Evolutionary conservation across 2,329 filamentous ascomycete genomes (phyloP), one percentile per base, ranked within the genome.

Genomic region (Alternaria brassicae): DNA sequence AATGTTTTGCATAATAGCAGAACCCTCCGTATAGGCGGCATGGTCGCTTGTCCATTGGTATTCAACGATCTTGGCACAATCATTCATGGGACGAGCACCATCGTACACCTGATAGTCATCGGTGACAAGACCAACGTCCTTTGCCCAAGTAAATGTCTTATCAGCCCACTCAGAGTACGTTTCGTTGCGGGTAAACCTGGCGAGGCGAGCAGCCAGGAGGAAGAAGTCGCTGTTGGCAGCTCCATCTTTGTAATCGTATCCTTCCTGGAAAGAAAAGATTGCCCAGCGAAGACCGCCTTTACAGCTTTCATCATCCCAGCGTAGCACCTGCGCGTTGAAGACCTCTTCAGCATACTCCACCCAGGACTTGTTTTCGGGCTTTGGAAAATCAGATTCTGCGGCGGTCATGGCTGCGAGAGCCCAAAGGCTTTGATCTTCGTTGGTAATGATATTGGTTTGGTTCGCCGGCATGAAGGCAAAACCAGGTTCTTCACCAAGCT

Each of bases 221-320:
- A 96, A 93, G 75, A 96, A 88, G 12, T 88, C 88, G 30, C 90
- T 90, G 72, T 93, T 94, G 57, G 88, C 87, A 63, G 91, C 83
- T 10, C 86, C 84, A 78, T 93, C 92, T 77, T 92, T 94, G 83
- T 95, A 94, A 67, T 86, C 83, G 72, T 92, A 88, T 12, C 91
- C 91, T 60, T 87, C 88, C 72, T 95, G 93, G 68, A 84, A 86
- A 2, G 83, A 76, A 73, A 88, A 93, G 65, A 96, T 92, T 78
- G 95, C 91, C 90, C 90, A 93, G 28, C 63, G 61, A 25, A 75
- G 80, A 7, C 91, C 92, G 52, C 91, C 92, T 28, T 81, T 82
- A 70, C 92, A 95, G 36, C 79, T 77, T 7, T 40, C 42, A 21
- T 40, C 41, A 27, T 93, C 87, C 91, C 91, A 94, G 37, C 91